Evolutionary conservation across 73 alveolate species (phyloP).

Genomic region (Paramecium biaurelia): DNA sequence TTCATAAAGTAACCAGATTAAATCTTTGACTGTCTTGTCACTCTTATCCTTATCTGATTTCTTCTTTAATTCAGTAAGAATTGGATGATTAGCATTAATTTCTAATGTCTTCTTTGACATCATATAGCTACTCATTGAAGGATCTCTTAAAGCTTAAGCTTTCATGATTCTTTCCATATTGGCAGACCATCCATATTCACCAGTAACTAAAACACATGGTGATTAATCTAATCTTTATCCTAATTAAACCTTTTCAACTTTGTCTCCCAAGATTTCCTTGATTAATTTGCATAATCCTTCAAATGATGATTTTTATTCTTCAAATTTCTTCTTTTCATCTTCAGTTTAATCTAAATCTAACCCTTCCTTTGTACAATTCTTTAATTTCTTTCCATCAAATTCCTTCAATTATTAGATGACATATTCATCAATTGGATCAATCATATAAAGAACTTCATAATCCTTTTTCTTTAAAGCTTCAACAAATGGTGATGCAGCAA

Average conservation of each 20-base stretch:
- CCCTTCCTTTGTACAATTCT: slow-evolving; percentile 98
- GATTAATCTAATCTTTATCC: slow-evolving; percentile 97
- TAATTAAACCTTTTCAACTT: slow-evolving; percentile 99
- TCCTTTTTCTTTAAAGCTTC: slow-evolving; percentile 98
- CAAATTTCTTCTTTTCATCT: slow-evolving; percentile 94
- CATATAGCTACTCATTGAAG: slow-evolving; percentile 98
- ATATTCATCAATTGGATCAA: slow-evolving; percentile 99
- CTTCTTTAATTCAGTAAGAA: slow-evolving; percentile 93
- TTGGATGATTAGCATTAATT: slow-evolving; percentile 96
- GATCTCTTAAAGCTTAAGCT: slow-evolving; percentile 99
- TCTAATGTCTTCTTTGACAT: slow-evolving; percentile 99
- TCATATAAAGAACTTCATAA: slow-evolving; percentile 97
- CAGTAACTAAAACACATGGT: slow-evolving; percentile 99
- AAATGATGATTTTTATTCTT: slow-evolving; percentile 97
- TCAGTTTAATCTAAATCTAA: slow-evolving; percentile 97
- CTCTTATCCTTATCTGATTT: slow-evolving; percentile 96
- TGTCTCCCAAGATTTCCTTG: slow-evolving; percentile 98
- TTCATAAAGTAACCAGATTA: slow-evolving; percentile 98
- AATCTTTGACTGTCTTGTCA: slow-evolving; percentile 98
- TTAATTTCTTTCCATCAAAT: slow-evolving; percentile 98
- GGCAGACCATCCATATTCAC: slow-evolving; percentile 99
- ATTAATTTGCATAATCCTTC: slow-evolving; percentile 98
- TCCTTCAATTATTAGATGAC: slow-evolving; percentile 98
- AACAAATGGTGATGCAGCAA: slow-evolving; percentile 98
- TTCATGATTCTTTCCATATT: slow-evolving; percentile 99